Evolutionary conservation across 805 yeast species (phyloP), one percentile per base, ranked within the genome.

Genomic region (Starmerella asiatica): DNA sequence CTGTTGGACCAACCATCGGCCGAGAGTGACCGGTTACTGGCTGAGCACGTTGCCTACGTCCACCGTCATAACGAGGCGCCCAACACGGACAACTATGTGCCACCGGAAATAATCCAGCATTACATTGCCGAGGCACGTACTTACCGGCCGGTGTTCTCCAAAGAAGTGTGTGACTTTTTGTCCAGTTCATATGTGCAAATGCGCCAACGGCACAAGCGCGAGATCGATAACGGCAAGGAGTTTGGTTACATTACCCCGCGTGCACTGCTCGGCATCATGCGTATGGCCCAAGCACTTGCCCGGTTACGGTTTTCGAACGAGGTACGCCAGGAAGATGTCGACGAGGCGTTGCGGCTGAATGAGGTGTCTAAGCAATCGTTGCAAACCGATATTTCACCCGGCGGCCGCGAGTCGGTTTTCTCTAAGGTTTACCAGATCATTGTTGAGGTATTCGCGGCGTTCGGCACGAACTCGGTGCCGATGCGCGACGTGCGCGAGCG

Each of bases 201-300:
- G 76, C 73, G 99, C 58, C 94, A 88, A 62, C 93, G 84, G 55
- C 80, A 93, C 17, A 82, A 81, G 55, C 65, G 72, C 42, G 79
- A 80, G 56, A 81, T 80, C 56, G 60, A 61, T 53, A 39, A 38
- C 14, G 44, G 48, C 11, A 78, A 77, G 47, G 76, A 86, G 26
- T 88, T 88, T 57, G 75, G 86, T 34, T 96, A 86, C 61, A 79
- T 93, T 17, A 86, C 98, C 1, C 96, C 97, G 42, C 78, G 99
- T 67, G 85, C 97, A 2, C 68, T 91, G 46, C 68, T 91, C 42
- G 97, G 91, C 51, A 78, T 93, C 36, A 64, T 91, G 50, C 77
- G 99, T 64, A 68, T 91, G 69, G 73, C 98, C 1, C 97, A 88
- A 63, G 98, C 96, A 1, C 68, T 82, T 47, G 97, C 98, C 0